phyloP scores from a whole-genome alignment of 202 grass and related monocot genomes.

The Musa balbisiana region DNA sequence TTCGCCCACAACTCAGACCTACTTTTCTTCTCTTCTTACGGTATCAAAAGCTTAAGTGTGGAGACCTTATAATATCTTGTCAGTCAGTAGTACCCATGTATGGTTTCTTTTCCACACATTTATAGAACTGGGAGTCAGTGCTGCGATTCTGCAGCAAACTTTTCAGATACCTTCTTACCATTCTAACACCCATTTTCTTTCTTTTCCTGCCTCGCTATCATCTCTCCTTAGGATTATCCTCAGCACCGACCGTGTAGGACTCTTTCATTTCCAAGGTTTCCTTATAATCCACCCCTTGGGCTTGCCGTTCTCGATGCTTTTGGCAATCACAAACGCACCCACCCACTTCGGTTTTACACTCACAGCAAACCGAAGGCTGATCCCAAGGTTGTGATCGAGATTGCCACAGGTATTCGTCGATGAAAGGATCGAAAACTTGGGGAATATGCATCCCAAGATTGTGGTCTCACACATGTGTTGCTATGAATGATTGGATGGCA shows the following conservation, averaged over 20 bases:
- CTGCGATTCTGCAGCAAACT: background rate
- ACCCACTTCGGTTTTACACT: background rate
- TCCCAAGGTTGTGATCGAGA: background rate
- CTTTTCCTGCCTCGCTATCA: background rate
- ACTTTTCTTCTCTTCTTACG: slow-evolving; percentile 58
- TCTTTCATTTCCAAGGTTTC: slow-evolving; percentile 3
- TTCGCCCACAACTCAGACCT: background rate
- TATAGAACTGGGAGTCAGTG: slow-evolving; percentile 5
- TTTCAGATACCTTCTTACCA: background rate
- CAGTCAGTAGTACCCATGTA: background rate
- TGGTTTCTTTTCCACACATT: background rate
- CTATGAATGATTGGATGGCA: background rate
- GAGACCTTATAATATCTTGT: background rate
- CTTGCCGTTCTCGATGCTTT: background rate
- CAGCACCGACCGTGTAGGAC: background rate
- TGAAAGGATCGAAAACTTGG: background rate
- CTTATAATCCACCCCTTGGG: background rate
- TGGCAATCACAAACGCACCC: background rate
- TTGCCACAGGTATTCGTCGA: background rate
- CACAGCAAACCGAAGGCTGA: background rate
- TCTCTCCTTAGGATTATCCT: background rate
- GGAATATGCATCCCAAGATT: background rate
- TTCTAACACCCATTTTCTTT: background rate
- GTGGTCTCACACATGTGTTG: background rate
- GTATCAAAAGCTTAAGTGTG: slow-evolving; percentile 28